Evolutionary conservation across 164 flowering plant species (phyloP), one percentile per base, ranked within the genome.

Genomic region (Sedum album): DNA sequence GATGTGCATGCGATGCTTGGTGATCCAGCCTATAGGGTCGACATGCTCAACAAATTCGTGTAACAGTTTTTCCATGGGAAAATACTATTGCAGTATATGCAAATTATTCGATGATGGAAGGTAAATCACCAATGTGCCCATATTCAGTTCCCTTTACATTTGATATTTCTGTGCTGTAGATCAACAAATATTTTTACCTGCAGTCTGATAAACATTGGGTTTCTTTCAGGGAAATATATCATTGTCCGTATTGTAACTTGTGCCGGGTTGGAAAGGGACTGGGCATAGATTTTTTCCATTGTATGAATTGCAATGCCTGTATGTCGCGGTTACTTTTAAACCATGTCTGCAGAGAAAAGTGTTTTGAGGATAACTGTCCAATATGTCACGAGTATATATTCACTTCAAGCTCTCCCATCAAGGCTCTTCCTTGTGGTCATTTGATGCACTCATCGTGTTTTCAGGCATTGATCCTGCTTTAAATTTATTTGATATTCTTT

Each of bases 271-370:
- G 98, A 76, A 86, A 83, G 74, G 98, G 98, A 39, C 68, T 93
- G 76, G 97, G 97, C 30, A 76, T 88, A 70, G 96, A 87, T 69
- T 91, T 83, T 76, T 93, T 86, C 53, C 98, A 93, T 71, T 93
- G 98, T 73, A 93, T 90, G 98, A 90, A 78, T n/a, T 93, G 97
- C 85, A 90, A 93, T 79, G 93, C 94, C 46, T 93, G 97, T 72
- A 81, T 93, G 96, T 76, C 87, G 15, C 73, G 71, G 67, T 78
- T 85, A 36, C 91, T 93, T 44, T 55, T 76, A 15, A 74, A 55
- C 31, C 98, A 93, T 63, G 66, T 74, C 67, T 93, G 98, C 78
- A 80, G 86, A 72, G 93, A 89, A 66, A 93, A 89, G 66, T 80
- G 86, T 36, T 81, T 88, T 13, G 92, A 88, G 77, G 92, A 88